Evolutionary conservation across 73 alveolate genomes (phyloP).

Genomic region (Paramecium biaurelia): DNA sequence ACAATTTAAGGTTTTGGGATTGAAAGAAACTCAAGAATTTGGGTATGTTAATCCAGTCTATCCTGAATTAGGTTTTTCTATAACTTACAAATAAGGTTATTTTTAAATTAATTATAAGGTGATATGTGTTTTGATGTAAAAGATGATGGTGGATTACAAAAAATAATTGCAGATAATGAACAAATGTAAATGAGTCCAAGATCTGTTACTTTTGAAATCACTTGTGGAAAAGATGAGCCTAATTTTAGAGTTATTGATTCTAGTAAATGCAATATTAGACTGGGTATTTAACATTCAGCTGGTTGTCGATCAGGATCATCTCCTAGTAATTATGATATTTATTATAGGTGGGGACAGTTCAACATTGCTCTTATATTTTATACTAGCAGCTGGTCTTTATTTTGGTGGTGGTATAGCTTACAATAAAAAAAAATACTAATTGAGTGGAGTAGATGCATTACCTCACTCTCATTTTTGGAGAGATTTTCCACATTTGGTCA

Average conservation of each 20-base stretch:
- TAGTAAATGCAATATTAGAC: background rate
- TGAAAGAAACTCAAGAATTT: constrained; percentile 29
- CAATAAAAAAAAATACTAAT: background rate
- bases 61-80: constrained; percentile 7
- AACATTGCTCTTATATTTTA: background rate
- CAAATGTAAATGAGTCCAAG: constrained; percentile 45
- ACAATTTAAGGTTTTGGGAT: constrained; percentile 4
- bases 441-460: background rate
- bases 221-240: background rate
- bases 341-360: background rate
- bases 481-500: constrained; percentile 43
- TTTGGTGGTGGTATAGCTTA: constrained; percentile 22
- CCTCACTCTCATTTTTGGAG: constrained; percentile 39
- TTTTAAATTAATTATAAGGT: background rate
- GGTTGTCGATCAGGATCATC: constrained; percentile 19
- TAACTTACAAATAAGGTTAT: background rate
- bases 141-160: constrained; percentile 12
- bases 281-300: background rate
- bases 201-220: constrained; percentile 9
- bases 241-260: constrained; percentile 33
- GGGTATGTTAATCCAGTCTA: background rate
- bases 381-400: background rate
- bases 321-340: background rate
- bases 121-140: constrained; percentile 42
- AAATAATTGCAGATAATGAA: constrained; percentile 31